These are phyloP conservation scores for Leccinum fibrillosum DNA, from an alignment of 768 basidiomycete species.

Conservation along the genomic window DNA sequence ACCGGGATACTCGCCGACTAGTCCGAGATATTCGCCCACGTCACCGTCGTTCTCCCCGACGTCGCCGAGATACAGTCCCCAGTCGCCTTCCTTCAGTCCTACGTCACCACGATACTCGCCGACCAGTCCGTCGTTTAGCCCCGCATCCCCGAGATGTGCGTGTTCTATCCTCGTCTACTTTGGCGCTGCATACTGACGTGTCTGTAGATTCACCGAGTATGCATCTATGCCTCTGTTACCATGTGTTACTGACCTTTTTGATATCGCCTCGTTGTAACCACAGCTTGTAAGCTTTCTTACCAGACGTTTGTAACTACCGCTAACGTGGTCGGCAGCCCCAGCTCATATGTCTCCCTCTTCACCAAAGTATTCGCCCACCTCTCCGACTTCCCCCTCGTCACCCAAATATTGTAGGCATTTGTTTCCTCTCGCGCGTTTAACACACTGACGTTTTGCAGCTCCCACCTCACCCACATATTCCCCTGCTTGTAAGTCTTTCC, in stretches of 20 bases:
- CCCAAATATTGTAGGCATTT: conserved; percentile 80
- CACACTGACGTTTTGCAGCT: conserved; percentile 41
- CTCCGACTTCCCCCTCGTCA: conserved; percentile 87
- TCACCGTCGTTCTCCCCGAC: conserved; percentile 85
- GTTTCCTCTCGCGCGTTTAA: neutral
- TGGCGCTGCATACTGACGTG: neutral
- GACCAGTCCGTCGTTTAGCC: conserved; percentile 87
- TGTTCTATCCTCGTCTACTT: conserved; percentile 10
- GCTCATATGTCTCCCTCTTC: conserved; percentile 85
- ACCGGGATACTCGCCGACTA: conserved; percentile 64
- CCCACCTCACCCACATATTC: conserved; percentile 88
- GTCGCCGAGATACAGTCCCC: conserved; percentile 81
- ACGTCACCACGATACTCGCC: conserved; percentile 89
- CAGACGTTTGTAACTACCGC: neutral
- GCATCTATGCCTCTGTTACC: conserved; percentile 28
- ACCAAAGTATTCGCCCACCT: conserved; percentile 91
- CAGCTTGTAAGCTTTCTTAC: conserved; percentile 58
- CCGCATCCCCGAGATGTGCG: conserved; percentile 89
- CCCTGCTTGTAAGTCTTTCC: conserved; percentile 66
- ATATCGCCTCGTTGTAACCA: conserved; percentile 1
- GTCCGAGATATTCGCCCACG: conserved; percentile 82
- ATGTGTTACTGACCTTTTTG: conserved; percentile 22
- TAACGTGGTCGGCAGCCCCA: conserved; percentile 48
- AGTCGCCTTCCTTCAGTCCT: conserved; percentile 87
- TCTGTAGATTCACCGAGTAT: conserved; percentile 74